Evolutionary conservation across 306 rosid species (phyloP), one percentile per base, ranked within the genome.

Genomic region (barrel medic (Medicago truncatula)): DNA sequence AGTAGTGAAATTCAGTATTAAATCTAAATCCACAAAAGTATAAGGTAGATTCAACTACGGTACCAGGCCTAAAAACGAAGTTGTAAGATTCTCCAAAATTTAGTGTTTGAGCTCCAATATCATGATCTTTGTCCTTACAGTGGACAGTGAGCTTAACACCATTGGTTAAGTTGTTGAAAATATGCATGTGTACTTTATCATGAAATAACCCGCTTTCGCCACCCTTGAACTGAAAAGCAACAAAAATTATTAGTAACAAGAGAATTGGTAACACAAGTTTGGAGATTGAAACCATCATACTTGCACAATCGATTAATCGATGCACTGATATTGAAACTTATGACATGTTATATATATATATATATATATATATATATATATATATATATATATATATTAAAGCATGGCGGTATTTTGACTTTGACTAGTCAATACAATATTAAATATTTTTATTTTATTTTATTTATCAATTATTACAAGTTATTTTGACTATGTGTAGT

Each of bases 41-140:
- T 14, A 68, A 68, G 0, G 40, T 13, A 0, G 13, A 8, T 8
- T 0, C 0, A 0, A 8, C 0, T 2, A 68, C 15, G 2, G n/a
- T 0, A 68, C 8, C 3, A 1, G 73, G 23, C 8, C 31, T 12
- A 31, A 68, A 47, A 6, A 0, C 4, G 13, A 68, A 68, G 11
- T 3, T 15, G 23, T 15, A 68, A 4, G 16, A 3, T 62, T 36
- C 23, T n/a, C 14, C 7, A 23, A 1, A 1, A 11, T 9, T 5
- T 58, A 58, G 7, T 5, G 63, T 9, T 20, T 18, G 34, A 58
- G 4, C 23, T 6, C 63, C 63, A 21, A 21, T 13, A 58, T 58
- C 63, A 23, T 21, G 8, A 52, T 52, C 0, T 52, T 52, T 52
- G 8, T 52, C 57, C 16, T 52, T 52, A 52, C 57, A 52, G 3